phyloP scores from a whole-genome alignment of 441 rosid species.

The Macaranga tanarius region DNA sequence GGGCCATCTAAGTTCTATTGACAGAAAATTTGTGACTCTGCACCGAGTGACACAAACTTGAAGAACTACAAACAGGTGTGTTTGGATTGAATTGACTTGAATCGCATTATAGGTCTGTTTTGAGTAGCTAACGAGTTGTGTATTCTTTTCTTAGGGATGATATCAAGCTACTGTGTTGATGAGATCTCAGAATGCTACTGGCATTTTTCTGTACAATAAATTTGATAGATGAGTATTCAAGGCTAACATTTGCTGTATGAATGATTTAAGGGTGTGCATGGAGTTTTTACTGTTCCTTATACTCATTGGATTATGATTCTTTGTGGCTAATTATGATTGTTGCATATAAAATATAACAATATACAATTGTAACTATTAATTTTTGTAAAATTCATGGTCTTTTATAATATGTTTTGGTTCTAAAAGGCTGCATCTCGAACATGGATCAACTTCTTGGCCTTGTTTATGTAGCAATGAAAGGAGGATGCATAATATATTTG shows the following conservation, averaged over 20 bases:
- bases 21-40: neutral
- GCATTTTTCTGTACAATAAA: neutral
- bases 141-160: neutral
- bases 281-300: neutral
- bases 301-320: neutral
- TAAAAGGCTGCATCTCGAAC: neutral
- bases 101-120: neutral
- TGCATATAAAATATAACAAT: neutral
- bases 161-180: neutral
- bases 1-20: neutral
- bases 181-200: neutral
- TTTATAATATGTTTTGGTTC: neutral
- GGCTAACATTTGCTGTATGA: neutral
- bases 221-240: neutral
- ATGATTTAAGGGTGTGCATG: neutral
- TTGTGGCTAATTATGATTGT: neutral
- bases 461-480: neutral
- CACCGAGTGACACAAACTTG: constrained; percentile 3
- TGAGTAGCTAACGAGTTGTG: neutral
- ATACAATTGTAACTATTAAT: neutral
- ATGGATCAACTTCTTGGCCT: neutral
- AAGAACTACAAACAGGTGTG: constrained; percentile 5
- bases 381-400: neutral
- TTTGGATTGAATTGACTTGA: neutral
- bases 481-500: too few species aligned